Conservation (phyloP, 768 basidiomycete species). For the Rhizopogon rudus region DNA sequence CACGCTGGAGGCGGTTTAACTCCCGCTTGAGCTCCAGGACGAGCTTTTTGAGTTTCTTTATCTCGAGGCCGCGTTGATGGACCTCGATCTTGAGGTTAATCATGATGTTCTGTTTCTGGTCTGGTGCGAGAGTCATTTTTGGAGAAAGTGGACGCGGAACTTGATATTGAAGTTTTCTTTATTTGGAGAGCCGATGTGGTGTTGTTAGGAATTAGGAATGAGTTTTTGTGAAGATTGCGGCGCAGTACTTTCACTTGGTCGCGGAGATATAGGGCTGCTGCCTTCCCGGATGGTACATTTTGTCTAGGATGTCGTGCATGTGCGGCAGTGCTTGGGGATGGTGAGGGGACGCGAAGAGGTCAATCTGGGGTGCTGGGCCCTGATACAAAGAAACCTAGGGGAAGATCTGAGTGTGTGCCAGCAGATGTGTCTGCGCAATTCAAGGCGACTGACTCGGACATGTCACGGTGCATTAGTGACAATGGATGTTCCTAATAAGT, state of each 20-base stretch:
- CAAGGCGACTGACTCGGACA: too few species aligned
- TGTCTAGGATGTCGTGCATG: conserved; percentile 38
- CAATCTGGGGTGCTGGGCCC: too few species aligned
- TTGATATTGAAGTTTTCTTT: conserved; percentile 98
- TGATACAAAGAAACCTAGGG: too few species aligned
- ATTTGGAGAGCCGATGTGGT: conserved; percentile 87
- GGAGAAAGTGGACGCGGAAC: conserved; percentile 91
- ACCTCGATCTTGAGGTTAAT: conserved; percentile 91
- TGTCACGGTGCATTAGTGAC: too few species aligned
- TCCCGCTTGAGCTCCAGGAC: conserved; percentile 65
- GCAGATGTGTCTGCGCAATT: too few species aligned
- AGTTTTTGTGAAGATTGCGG: background rate
- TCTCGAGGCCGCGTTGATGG: conserved; percentile 82
- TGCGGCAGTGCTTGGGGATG: conserved; percentile 7
- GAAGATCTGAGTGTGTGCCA: too few species aligned
- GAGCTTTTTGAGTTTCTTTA: conserved; percentile 89
- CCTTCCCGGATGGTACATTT: conserved; percentile 20
- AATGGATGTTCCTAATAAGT: too few species aligned
- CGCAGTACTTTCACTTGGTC: conserved; percentile 87
- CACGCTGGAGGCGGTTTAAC: too few species aligned
- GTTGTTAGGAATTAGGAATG: background rate
- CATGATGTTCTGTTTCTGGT: conserved; percentile 94
- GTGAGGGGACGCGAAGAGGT: too few species aligned
- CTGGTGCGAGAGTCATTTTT: conserved; percentile 89
- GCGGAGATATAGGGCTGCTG: conserved; percentile 66